Evolutionary conservation across 768 basidiomycete species (phyloP), one percentile per base, ranked within the genome.

Genomic region (Leccinum boreale): DNA sequence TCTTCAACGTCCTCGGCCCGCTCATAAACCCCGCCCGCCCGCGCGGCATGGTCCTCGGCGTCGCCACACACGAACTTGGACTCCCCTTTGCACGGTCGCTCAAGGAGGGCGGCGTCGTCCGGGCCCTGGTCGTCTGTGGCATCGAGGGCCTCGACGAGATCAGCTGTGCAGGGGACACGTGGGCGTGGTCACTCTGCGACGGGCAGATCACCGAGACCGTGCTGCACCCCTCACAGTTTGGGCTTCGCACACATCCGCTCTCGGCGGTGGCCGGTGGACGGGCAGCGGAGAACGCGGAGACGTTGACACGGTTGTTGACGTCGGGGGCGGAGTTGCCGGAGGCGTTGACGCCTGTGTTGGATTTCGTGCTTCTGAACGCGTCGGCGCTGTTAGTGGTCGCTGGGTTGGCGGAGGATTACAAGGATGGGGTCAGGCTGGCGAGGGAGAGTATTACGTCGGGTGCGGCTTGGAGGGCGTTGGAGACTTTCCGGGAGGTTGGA

Each of bases 1-100:
- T 99, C 77, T 98, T 97, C 82, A 98, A 99, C 74, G 77, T 94
- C 58, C 80, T 98, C 31, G 95, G 97, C 0, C 97, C 96, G 0
- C 81, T 98, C 39, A 89, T 96, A 74, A 98, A 96, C 73, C 97
- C 96, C 3, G 87, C 92, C 0, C 75, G 78, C 9, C 96, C 97
- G 3, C 80, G 79, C 4, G 88, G 92, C 3, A 94, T 98, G 89
- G 84, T 98, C 4, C 79, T 98, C 36, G 96, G 96, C 46, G 89
- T 99, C 33, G 89, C 94, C 9, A 87, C 87, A 58, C 85, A 77
- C 50, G 85, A 86, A 65, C 83, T 99, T 23, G 96, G 95, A 0
- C 71, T 76, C 6, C 85, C 90, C 0, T 98, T 96, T 67, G 94
- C 90, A 0, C 76, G 84, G 50, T 88, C 89, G 3, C 74, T 96